Conservation (phyloP, 495 filamentous ascomycete genomes). For the Cladorrhinum samala region DNA sequence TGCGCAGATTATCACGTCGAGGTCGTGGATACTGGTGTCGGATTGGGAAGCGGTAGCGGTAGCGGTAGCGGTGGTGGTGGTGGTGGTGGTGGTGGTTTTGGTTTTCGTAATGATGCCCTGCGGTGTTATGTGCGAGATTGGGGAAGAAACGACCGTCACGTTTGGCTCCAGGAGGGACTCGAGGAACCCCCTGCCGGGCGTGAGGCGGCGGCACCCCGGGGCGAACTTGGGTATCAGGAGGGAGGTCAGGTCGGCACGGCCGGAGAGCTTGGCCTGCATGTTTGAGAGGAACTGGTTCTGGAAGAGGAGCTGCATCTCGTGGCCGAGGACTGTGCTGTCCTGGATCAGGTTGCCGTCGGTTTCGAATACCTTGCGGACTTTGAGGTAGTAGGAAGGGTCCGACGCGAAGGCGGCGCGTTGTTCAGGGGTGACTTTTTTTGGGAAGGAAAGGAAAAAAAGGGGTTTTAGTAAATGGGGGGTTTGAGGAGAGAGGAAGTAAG, state of each 20-base stretch:
- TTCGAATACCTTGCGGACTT: constrained; percentile 39
- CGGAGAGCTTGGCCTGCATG: constrained; percentile 31
- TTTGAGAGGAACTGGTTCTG: constrained; percentile 18
- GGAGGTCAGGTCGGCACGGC: constrained; percentile 31
- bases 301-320: constrained; percentile 24
- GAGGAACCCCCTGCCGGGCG: constrained; percentile 66
- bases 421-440: constrained; percentile 27
- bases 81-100: too few relatives aligned
- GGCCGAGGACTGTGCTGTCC: constrained; percentile 29
- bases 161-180: constrained; percentile 59
- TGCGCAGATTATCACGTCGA: constrained; percentile 58
- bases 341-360: constrained; percentile 32
- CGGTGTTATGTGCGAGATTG: constrained; percentile 48
- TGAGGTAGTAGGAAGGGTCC: constrained; percentile 27
- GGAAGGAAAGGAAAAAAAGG: neutral
- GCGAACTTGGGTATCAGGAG: constrained; percentile 53
- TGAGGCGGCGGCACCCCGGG: constrained; percentile 64
- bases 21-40: constrained; percentile 30
- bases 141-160: constrained; percentile 51
- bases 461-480: neutral
- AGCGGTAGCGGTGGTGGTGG: too few relatives aligned
- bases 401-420: constrained; percentile 27
- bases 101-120: constrained; percentile 45
- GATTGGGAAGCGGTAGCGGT: too few relatives aligned
- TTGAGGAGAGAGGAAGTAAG: neutral